Evolutionary conservation across 1,284 basidiomycete species (phyloP), one percentile per base, ranked within the genome.

Genomic region (Austroboletus niveus): DNA sequence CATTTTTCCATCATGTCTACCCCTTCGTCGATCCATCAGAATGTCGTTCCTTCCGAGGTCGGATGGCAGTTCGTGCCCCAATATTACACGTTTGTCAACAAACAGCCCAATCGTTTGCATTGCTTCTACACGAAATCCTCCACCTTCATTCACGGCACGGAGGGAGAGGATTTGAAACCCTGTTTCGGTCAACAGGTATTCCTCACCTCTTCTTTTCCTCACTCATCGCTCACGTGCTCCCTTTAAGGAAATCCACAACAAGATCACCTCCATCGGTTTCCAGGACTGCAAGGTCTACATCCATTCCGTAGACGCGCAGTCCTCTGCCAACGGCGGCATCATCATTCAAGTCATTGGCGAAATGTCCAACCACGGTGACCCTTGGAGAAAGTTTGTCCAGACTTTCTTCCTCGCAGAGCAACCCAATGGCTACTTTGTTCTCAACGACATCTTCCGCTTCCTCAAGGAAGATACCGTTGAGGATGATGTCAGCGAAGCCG

Each of bases 381-480:
- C 91, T 4, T 99, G 97, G 97, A 87, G 89, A 66, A 98, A 98
- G 76, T 99, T 99, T 67, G 94, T 94, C 22, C 97, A 99, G 77
- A 98, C 96, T 14, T 99, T 99, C 78, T 99, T 99, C 89, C 87
- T 99, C 51, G 97, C 97, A 44, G 93, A 98, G 72, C 97, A 99
- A 75, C 93, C 94, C 39, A 97, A 96, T 65, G 97, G 97, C 44
- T 99, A 98, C 79, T 99, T 94, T 72, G 97, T 99, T 56, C 86
- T 99, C 71, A 99, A 99, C 75, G 97, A 99, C 76, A 98, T 99
- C 76, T 99, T 99, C 87, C 89, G 96, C 58, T 98, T 96, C 80
- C 78, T 99, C 59, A 97, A 97, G 78, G 95, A 98, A 74, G 95
- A 98, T 64, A 78, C 84, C 36, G 89, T 92, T 56, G 90, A 91